phyloP scores from a whole-genome alignment of 331 rosid species.

The Prunus yedoensis region DNA sequence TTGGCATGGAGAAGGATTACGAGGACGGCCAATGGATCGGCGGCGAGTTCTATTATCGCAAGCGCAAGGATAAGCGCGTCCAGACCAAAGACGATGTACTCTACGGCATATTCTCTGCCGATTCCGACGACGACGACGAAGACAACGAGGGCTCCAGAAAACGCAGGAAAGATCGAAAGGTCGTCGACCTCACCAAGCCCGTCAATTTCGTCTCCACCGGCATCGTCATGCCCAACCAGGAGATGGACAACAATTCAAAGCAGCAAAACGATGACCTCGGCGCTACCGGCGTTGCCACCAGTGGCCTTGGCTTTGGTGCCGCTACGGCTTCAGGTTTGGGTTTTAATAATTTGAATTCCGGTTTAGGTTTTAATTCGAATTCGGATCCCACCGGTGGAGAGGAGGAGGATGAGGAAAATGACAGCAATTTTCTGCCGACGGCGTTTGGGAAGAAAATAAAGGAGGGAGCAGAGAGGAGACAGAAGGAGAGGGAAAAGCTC shows the following conservation, averaged over 20 bases:
- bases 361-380: slow-evolving; percentile 28
- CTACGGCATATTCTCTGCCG: slow-evolving; percentile 72
- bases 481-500: slow-evolving; percentile 46
- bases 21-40: slow-evolving; percentile 72
- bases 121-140: slow-evolving; percentile 48
- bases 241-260: slow-evolving; percentile 45
- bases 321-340: slow-evolving; percentile 22
- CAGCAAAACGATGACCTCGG: slow-evolving; percentile 29
- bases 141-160: slow-evolving; percentile 50
- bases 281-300: neutral
- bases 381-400: neutral
- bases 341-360: slow-evolving; percentile 15
- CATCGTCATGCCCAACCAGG: slow-evolving; percentile 62
- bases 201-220: slow-evolving; percentile 85
- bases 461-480: slow-evolving; percentile 83
- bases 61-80: slow-evolving; percentile 61
- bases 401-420: slow-evolving; percentile 30
- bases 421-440: slow-evolving; percentile 54
- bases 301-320: slow-evolving; percentile 43
- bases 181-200: slow-evolving; percentile 75
- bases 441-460: slow-evolving; percentile 78
- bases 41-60: slow-evolving; percentile 56
- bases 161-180: slow-evolving; percentile 56
- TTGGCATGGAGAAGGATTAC: slow-evolving; percentile 75
- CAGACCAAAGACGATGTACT: slow-evolving; percentile 87